Conservation (phyloP, 306 rosid genomes). For the Casuarina cunninghamiana region DNA sequence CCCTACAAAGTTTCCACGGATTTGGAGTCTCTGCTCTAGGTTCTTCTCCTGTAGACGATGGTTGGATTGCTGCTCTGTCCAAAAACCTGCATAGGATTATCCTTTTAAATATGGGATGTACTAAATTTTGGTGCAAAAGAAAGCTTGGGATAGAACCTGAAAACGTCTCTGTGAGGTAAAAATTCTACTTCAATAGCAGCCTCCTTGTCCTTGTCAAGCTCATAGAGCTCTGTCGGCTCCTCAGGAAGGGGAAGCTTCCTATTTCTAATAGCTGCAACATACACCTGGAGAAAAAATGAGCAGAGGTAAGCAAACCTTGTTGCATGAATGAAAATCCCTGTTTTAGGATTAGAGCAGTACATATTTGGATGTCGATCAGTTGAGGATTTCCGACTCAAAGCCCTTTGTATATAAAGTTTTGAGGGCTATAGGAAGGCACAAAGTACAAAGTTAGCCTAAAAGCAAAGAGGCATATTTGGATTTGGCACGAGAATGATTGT, state of each 20-base stretch:
- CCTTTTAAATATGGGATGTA: too few species aligned
- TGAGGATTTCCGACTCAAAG: too few species aligned
- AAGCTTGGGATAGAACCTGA: constrained; percentile 40
- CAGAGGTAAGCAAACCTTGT: constrained; percentile 5
- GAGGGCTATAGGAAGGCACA: too few species aligned
- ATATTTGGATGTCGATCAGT: not conserved
- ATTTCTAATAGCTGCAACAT: constrained; percentile 76
- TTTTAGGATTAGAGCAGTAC: not conserved
- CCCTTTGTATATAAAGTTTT: too few species aligned
- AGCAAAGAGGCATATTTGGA: too few species aligned
- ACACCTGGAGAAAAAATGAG: constrained; percentile 53
- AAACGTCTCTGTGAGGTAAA: constrained; percentile 66
- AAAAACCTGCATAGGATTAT: constrained; percentile 54
- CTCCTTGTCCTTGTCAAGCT: constrained; percentile 64
- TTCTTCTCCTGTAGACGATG: constrained; percentile 19
- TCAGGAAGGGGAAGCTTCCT: constrained; percentile 71
- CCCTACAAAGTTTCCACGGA: constrained; percentile 84
- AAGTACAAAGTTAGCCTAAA: too few species aligned
- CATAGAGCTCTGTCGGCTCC: constrained; percentile 63
- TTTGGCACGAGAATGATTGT: too few species aligned
- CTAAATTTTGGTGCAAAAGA: not conserved
- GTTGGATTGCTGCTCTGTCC: constrained; percentile 82
- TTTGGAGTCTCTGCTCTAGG: constrained; percentile 33
- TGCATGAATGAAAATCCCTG: constrained; percentile 1
- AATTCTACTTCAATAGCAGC: constrained; percentile 57